These are phyloP conservation scores for Leishmania turanica DNA, from an alignment of 208 protist genomes.

Conservation along the genomic window DNA sequence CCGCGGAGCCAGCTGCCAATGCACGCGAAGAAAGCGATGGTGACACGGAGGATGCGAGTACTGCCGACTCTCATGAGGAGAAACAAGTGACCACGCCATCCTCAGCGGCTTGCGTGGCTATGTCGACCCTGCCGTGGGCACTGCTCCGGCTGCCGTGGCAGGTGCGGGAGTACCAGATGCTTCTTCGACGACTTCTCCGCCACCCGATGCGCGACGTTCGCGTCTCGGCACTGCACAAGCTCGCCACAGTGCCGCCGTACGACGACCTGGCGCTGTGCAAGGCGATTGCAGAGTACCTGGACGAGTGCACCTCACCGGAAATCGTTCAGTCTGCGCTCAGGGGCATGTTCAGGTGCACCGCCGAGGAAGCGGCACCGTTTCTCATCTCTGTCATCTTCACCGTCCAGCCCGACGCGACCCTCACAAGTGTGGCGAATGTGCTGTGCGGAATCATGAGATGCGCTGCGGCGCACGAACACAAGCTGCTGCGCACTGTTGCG, in stretches of 20 bases:
- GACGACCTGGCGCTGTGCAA: conserved; percentile 14
- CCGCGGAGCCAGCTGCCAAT: background rate
- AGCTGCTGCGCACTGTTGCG: background rate
- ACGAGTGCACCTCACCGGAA: background rate
- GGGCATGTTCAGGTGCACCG: conserved; percentile 25
- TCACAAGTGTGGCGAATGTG: conserved; percentile 2
- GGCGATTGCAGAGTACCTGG: conserved; percentile 6
- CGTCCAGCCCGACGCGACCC: conserved; percentile 2
- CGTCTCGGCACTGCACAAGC: conserved; percentile 15
- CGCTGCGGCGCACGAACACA: background rate
- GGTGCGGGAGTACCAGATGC: conserved; percentile 12
- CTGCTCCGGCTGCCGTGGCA: conserved; percentile 22
- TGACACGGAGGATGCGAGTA: background rate
- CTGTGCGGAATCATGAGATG: background rate
- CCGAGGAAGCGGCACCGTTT: conserved; percentile 6
- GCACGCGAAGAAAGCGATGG: background rate
- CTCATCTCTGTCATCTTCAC: conserved; percentile 13
- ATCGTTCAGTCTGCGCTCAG: conserved; percentile 7
- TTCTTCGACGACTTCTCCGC: conserved; percentile 16
- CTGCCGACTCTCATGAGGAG: background rate
- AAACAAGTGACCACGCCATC: background rate
- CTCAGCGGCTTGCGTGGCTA: conserved; percentile 19
- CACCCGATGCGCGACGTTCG: conserved; percentile 14
- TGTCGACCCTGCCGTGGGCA: conserved; percentile 19
- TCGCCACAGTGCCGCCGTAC: conserved; percentile 21